Evolutionary conservation across 345 rosid genomes (phyloP), one percentile per base, ranked within the genome.

Genomic region (Gynandropsis gynandra): DNA sequence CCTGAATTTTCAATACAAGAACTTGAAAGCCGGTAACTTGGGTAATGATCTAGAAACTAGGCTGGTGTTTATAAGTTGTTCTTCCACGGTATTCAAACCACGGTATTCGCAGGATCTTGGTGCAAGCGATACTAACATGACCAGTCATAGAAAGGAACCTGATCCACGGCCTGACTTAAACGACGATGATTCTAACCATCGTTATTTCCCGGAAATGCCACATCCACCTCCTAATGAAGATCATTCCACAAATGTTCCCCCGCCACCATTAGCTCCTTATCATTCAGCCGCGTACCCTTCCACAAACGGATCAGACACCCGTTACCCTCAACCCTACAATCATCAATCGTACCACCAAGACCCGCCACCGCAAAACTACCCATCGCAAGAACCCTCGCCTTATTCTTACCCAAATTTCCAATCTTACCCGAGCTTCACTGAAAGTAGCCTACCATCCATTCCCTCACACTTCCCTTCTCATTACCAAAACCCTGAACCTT

Each of bases 341-440:
- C 80, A 79, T 13, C 83, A 80, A 35, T 47, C 76, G 42, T 78
- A 75, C 65, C 60, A 72, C 18, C 90, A 72, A 62, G 89, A 82
- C 48, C 71, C 64, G 24, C n/a, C n/a, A n/a, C n/a, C n/a, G n/a
- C n/a, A n/a, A n/a, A n/a, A n/a, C n/a, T n/a, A n/a, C n/a, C n/a
- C n/a, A n/a, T n/a, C n/a, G n/a, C n/a, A n/a, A n/a, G n/a, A n/a
- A n/a, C n/a, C 65, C 56, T 59, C 85, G 52, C 51, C 80, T 9
- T 75, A 32, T 43, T 67, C 87, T 13, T 80, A 76, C 61, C 84
- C 98, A 47, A 80, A 87, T 60, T 87, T 92, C 64, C 98, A 92
- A 32, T 80, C 97, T 35, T 87, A 92, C 60, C 88, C 97, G 29
- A 85, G 93, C 67, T 87, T 85, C 58, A 50, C 80, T 0, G 97